Percentiles rank a stretch among this genome's conserved stretches.
phyloP scores from a whole-genome alignment of 805 yeast species.

The Kodamaea hsintzibuensis region DNA sequence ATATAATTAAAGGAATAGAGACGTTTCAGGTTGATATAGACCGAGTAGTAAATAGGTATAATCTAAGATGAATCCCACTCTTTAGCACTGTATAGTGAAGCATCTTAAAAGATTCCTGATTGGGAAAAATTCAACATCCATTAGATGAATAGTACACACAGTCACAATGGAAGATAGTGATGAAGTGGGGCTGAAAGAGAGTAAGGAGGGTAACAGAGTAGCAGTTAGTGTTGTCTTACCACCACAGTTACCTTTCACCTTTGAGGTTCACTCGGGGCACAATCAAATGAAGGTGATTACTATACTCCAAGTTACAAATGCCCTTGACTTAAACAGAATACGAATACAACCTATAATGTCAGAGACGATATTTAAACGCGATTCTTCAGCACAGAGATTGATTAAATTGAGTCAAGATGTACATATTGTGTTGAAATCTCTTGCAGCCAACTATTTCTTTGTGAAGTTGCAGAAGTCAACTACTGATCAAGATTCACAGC shows the following conservation, averaged over 20 bases:
- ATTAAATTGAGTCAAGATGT: constrained; percentile 6
- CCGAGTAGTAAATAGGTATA: too few relatives aligned
- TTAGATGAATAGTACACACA: neutral
- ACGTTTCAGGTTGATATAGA: too few relatives aligned
- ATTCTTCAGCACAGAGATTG: constrained; percentile 1
- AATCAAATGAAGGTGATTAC: constrained; percentile 15
- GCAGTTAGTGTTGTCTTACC: constrained; percentile 1
- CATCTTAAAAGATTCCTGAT: neutral
- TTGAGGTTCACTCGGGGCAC: constrained; percentile 14
- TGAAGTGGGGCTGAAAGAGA: neutral
- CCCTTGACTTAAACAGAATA: constrained; percentile 2
- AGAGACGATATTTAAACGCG: constrained; percentile 1
- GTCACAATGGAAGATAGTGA: neutral
- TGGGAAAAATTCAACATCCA: neutral
- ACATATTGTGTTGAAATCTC: constrained; percentile 10
- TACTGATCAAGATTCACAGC: constrained; percentile 14
- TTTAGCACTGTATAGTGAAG: neutral
- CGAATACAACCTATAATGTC: neutral
- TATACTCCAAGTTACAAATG: constrained; percentile 13
- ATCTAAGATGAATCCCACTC: too few relatives aligned
- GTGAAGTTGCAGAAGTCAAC: constrained; percentile 15
- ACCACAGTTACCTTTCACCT: constrained; percentile 18
- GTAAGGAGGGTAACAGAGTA: neutral
- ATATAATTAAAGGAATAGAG: too few relatives aligned
- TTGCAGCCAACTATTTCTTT: constrained; percentile 14